Base-by-base conservation (phyloP, 768 basidiomycete species). In the Crucibulum laeve region DNA sequence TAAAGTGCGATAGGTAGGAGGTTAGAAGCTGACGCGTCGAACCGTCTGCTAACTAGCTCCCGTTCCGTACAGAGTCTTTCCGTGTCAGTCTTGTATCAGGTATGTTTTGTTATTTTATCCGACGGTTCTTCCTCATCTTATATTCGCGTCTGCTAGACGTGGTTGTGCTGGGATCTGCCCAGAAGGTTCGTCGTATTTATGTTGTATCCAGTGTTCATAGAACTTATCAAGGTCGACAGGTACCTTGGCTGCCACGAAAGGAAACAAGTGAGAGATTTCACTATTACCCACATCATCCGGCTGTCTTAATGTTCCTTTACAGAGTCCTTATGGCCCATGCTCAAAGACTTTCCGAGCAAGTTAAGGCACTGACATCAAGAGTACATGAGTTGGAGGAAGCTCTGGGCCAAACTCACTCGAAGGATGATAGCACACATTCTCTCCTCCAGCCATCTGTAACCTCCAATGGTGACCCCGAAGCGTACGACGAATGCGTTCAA, bases 91-190 rank as follows among this genome's bases (percentile, higher is more conserved):
- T 28, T 79, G 77, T 53, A 59, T 76, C 21, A 61, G 69, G 67
- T 62, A 44, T 24, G 52, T 30, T 18, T 22, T 40, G 7, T 25
- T 19, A 15, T 17, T 21, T 7, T 22, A n/a, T 38, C 19, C n/a
- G 23, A 38, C 15, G 13, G 18, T 18, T 13, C 13, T n/a, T 39
- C 46, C 14, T 14, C 8, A 24, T 17, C 39, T 30, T 34, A 30
- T 5, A 15, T 23, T 21, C 24, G 25, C 28, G 17, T 24, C 19
- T 18, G 35, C 24, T 40, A 72, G 75, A 36, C 65, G 77, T 34
- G 77, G 76, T 47, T 79, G 77, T 51, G 60, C 74, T 34, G 57
- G 62, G 14, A 73, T 79, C 25, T 79, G 77, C 52, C 77, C 77
- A 4, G 69, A 76, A 40, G 72, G 76, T 73, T 40, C 25, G 60